Evolutionary conservation across 495 filamentous ascomycete genomes (phyloP).

Genomic region (Lasiosphaeris hirsuta): DNA sequence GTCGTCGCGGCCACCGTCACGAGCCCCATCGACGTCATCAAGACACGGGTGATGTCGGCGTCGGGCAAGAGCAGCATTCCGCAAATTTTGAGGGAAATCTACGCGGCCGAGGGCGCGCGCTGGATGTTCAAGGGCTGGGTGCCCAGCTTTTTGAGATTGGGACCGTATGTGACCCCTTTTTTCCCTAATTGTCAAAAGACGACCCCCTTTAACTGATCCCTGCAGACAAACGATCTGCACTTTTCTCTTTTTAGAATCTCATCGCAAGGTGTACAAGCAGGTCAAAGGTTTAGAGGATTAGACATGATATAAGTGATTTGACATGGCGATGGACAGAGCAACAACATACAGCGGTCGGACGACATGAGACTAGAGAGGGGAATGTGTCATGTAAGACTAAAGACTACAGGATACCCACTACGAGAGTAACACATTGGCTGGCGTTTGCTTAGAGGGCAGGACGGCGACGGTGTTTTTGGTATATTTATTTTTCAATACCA

Average conservation of each 20-base stretch:
- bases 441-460: neutral
- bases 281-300: constrained; percentile 44
- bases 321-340: neutral
- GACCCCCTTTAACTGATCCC: constrained; percentile 10
- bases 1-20: constrained; percentile 94
- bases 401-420: no score
- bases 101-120: constrained; percentile 68
- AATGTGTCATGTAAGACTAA: no score
- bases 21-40: constrained; percentile 94
- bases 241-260: constrained; percentile 91
- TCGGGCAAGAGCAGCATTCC: constrained; percentile 57
- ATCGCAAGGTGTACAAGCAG: constrained; percentile 65
- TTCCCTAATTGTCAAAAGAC: neutral
- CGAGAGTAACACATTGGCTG: no score
- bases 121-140: constrained; percentile 99
- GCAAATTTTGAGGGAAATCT: constrained; percentile 62
- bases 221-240: constrained; percentile 82
- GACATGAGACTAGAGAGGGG: no score
- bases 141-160: constrained; percentile 90
- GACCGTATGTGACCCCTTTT: constrained; percentile 47
- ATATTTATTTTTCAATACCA: neutral
- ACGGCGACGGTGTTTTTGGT: neutral
- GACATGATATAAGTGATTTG: neutral
- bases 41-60: constrained; percentile 89
- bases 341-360: no score